A percentile compares a stretch with the other conserved stretches of the same genome.
Conservation (phyloP, 2,329 filamentous ascomycete genomes). For the Venturia nashicola region DNA sequence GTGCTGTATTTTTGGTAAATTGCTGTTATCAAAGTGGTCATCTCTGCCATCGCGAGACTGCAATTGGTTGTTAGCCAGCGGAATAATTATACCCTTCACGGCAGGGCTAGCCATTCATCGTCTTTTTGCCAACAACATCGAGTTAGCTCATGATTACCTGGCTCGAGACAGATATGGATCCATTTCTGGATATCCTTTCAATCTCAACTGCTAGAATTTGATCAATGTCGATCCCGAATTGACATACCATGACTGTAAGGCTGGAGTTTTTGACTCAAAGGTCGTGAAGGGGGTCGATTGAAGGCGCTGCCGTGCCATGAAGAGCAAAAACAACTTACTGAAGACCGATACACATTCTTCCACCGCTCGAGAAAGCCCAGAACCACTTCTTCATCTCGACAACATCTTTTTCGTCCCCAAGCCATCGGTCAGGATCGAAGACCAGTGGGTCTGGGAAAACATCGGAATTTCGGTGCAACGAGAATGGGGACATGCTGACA, state of each 20-base stretch:
- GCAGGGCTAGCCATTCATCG: too few relatives aligned
- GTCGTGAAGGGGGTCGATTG: too few relatives aligned
- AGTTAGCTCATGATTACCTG: too few relatives aligned
- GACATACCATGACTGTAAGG: too few relatives aligned
- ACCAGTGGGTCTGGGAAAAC: conserved; percentile 19
- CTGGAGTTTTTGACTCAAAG: too few relatives aligned
- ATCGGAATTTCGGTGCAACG: conserved; percentile 23
- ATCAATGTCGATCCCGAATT: too few relatives aligned
- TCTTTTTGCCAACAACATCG: too few relatives aligned
- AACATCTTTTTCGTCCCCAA: conserved; percentile 12
- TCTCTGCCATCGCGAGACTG: conserved; percentile 38
- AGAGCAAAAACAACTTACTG: conserved; percentile 15
- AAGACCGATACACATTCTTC: conserved; percentile 29
- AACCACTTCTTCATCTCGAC: conserved; percentile 24
- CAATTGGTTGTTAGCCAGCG: not conserved
- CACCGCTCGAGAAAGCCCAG: conserved; percentile 29
- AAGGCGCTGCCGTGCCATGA: too few relatives aligned
- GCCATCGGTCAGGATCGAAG: conserved; percentile 24
- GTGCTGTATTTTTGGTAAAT: conserved; percentile 34
- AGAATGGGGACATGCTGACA: conserved; percentile 28
- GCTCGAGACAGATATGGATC: too few relatives aligned
- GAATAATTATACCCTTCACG: not conserved
- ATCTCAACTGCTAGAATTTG: too few relatives aligned
- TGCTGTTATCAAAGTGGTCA: conserved; percentile 34
- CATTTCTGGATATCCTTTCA: too few relatives aligned